Conservation (phyloP, 306 rosid genomes). For the Trichosanthes cucumerina region DNA sequence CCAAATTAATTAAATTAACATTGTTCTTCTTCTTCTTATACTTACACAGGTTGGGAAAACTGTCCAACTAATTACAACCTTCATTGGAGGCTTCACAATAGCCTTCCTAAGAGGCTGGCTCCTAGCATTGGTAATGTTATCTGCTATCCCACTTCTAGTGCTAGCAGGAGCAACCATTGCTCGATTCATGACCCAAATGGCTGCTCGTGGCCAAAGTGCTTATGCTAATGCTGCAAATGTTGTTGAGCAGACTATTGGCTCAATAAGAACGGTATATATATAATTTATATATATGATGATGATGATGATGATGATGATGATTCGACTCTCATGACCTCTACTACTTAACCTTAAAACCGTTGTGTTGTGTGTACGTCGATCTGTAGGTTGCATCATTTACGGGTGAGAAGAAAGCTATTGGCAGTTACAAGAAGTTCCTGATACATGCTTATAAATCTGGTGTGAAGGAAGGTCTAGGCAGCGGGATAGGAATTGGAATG, state of each 20-base stretch:
- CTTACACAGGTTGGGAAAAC: constrained; percentile 8
- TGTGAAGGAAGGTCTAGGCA: not conserved
- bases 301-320: no score
- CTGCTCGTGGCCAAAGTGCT: not conserved
- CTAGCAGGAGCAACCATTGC: not conserved
- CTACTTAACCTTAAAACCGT: not conserved
- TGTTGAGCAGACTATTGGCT: constrained; percentile 10
- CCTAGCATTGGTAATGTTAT: not conserved
- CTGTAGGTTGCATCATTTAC: constrained; percentile 17
- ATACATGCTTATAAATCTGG: constrained; percentile 8
- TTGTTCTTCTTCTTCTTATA: not conserved
- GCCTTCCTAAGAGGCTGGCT: constrained; percentile 6
- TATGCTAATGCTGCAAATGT: constrained; percentile 4
- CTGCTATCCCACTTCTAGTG: constrained; percentile 6
- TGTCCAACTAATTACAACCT: constrained; percentile 3
- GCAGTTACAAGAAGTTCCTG: not conserved
- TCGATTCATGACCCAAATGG: constrained; percentile 6
- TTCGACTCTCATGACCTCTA: not conserved
- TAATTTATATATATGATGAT: no score
- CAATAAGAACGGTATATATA: constrained; percentile 4
- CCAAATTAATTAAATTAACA: not conserved
- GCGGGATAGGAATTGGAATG: constrained; percentile 9
- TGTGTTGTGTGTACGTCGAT: no score
- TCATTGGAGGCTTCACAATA: constrained; percentile 7
- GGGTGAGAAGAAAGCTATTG: constrained; percentile 12